Base-by-base conservation (phyloP, 768 basidiomycete genomes). In the Agrocybe pediades region DNA sequence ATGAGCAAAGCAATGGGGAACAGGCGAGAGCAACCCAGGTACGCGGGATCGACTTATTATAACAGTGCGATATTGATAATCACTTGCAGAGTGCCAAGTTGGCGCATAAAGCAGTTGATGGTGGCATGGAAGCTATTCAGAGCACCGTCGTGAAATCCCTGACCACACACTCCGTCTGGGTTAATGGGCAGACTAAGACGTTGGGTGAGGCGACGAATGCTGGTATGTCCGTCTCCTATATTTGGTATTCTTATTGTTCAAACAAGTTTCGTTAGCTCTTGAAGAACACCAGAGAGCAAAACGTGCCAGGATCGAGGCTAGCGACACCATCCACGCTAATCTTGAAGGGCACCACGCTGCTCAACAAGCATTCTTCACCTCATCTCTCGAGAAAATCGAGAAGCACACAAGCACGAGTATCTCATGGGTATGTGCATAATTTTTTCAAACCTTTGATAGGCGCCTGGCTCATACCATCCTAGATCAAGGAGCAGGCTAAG, bases 21-120 rank as follows among this genome's bases (percentile, higher is more conserved):
- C 76, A 81, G 29, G 86, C 88, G 57, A 81, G 77, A 7, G 78
- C 80, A 3, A 60, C 83, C 24, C 85, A 88, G 80, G 88, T 85
- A 63, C 49, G 62, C 21, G 23, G n/a, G 8, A 25, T 44, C 23
- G 46, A 19, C 26, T 23, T 9, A 15, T 30, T 20, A 49, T 21
- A 51, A 19, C 30, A 27, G 21, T 21, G 15, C 19, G 39, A n/a
- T 24, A 13, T 20, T 46, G 15, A 11, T 46, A 44, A 15, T 52
- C 25, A 30, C 48, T 8, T 60, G 57, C 62, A 89, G 86, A 64
- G 70, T 11, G 57, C 79, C 39, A 68, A 56, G 46, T 70, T 69
- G 16, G 67, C 74, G 20, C 77, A 74, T 50, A 62, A 68, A n/a
- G 60, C 65, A 0, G 64, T 86, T 51, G 70, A 69, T 41, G 71